phyloP scores from a whole-genome alignment of 1,284 basidiomycete genomes.

The Ustilago bromivora region DNA sequence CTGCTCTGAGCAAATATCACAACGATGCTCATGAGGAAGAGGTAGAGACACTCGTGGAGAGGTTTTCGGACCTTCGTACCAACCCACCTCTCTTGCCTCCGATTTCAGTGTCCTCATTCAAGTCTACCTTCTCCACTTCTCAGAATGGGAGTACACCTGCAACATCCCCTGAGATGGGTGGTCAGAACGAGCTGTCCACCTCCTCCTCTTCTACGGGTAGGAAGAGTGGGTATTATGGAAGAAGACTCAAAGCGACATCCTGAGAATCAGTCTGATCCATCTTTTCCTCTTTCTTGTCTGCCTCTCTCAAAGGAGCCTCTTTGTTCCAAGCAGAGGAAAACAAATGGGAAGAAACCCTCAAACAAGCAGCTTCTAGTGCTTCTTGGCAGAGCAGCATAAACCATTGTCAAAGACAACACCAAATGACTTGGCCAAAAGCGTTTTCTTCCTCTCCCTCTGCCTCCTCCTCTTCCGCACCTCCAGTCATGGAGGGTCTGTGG shows the following conservation, averaged over 20 bases:
- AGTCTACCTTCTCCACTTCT: slow-evolving; percentile 11
- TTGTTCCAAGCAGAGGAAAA: slow-evolving; percentile 7
- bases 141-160: slow-evolving; percentile 10
- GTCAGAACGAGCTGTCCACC: neutral
- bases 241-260: slow-evolving; percentile 2
- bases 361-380: slow-evolving; percentile 24
- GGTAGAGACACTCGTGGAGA: slow-evolving; percentile 19
- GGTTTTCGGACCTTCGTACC: slow-evolving; percentile 13
- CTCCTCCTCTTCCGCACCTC: slow-evolving; percentile 2
- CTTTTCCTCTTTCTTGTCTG: slow-evolving; percentile 10
- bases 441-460: slow-evolving; percentile 6
- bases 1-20: neutral
- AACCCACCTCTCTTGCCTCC: slow-evolving; percentile 15
- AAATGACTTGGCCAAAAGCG: slow-evolving; percentile 34
- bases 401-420: slow-evolving; percentile 31
- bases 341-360: slow-evolving; percentile 36
- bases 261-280: slow-evolving; percentile 23
- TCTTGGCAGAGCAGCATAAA: slow-evolving; percentile 45
- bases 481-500: slow-evolving; percentile 3
- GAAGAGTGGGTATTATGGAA: slow-evolving; percentile 15
- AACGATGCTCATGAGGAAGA: slow-evolving; percentile 4
- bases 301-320: neutral
- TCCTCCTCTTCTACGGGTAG: slow-evolving; percentile 1
- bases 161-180: slow-evolving; percentile 24
- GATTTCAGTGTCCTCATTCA: slow-evolving; percentile 14